These are phyloP conservation scores for Alternaria gaisen DNA, from an alignment of 2,329 filamentous ascomycete species.

Conservation along the genomic window DNA sequence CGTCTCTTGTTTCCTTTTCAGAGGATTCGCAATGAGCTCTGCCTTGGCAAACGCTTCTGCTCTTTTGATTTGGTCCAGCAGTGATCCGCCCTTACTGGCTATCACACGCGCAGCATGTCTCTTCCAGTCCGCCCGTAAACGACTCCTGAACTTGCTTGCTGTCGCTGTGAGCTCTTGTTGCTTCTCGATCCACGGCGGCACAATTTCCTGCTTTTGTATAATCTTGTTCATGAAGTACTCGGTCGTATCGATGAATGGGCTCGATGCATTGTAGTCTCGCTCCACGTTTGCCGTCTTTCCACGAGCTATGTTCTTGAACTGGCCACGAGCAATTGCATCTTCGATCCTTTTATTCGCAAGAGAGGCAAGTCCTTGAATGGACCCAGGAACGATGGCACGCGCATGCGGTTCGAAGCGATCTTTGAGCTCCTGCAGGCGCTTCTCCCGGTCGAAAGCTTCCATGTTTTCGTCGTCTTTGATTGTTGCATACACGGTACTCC, in stretches of 20 bases:
- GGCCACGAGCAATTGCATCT: conserved; percentile 88
- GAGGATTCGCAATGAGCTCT: conserved; percentile 72
- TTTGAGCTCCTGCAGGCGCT: conserved; percentile 75
- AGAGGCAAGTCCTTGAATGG: conserved; percentile 79
- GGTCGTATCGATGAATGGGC: conserved; percentile 92
- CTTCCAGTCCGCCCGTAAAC: conserved; percentile 84
- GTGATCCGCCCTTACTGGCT: conserved; percentile 75
- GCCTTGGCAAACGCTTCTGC: conserved; percentile 79
- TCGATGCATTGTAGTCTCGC: conserved; percentile 81
- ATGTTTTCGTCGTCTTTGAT: conserved; percentile 64
- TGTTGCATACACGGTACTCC: conserved; percentile 63
- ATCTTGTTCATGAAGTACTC: conserved; percentile 99
- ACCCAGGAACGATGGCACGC: conserved; percentile 77
- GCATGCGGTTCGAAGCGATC: conserved; percentile 81
- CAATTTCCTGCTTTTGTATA: conserved; percentile 93
- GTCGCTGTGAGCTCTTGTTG: conserved; percentile 86
- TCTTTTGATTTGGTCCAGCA: conserved; percentile 75
- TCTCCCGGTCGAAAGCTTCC: conserved; percentile 76
- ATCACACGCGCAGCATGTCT: conserved; percentile 83
- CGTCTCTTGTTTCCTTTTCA: conserved; percentile 54
- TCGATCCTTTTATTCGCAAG: conserved; percentile 93
- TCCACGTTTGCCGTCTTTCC: conserved; percentile 78
- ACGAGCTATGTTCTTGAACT: conserved; percentile 81
- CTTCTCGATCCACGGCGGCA: conserved; percentile 98
- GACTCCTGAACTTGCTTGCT: conserved; percentile 72